phyloP scores from a whole-genome alignment of 805 yeast genomes.

The Monosporozyma siamensis region DNA sequence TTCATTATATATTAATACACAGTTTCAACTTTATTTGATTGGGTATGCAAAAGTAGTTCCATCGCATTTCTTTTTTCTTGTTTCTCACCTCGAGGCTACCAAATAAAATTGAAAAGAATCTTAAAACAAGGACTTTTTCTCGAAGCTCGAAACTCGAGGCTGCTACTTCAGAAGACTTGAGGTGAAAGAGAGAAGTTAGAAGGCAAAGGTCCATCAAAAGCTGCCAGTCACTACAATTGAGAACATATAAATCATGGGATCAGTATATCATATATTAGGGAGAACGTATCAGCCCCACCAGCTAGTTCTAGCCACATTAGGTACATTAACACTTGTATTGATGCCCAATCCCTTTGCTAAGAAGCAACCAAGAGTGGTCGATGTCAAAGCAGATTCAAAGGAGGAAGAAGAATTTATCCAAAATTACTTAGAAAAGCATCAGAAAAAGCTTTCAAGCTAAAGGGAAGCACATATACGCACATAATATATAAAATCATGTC shows the following conservation, averaged over 20 bases:
- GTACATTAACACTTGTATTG: constrained; percentile 51
- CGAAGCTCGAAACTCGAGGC: too few relatives aligned
- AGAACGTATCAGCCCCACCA: constrained; percentile 76
- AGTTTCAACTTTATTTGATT: background rate
- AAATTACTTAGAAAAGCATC: constrained; percentile 48
- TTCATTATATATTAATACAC: background rate
- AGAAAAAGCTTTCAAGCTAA: too few relatives aligned
- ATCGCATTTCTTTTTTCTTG: too few relatives aligned
- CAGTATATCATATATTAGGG: constrained; percentile 78
- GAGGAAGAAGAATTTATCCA: constrained; percentile 85
- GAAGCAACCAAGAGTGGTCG: constrained; percentile 52
- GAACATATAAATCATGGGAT: constrained; percentile 47
- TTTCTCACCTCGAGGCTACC: too few relatives aligned
- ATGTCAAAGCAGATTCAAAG: constrained; percentile 65
- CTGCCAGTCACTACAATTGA: background rate
- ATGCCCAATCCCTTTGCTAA: constrained; percentile 61
- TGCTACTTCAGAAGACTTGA: too few relatives aligned
- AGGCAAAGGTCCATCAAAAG: too few relatives aligned
- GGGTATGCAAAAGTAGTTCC: too few relatives aligned
- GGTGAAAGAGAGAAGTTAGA: too few relatives aligned
- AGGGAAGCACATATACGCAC: too few relatives aligned
- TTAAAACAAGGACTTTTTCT: too few relatives aligned
- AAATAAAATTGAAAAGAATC: too few relatives aligned
- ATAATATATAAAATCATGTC: background rate
- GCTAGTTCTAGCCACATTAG: constrained; percentile 74